Evolutionary conservation across 106 monocot genomes (phyloP), one percentile per base, ranked within the genome.

Genomic region (Acorus calamus): DNA sequence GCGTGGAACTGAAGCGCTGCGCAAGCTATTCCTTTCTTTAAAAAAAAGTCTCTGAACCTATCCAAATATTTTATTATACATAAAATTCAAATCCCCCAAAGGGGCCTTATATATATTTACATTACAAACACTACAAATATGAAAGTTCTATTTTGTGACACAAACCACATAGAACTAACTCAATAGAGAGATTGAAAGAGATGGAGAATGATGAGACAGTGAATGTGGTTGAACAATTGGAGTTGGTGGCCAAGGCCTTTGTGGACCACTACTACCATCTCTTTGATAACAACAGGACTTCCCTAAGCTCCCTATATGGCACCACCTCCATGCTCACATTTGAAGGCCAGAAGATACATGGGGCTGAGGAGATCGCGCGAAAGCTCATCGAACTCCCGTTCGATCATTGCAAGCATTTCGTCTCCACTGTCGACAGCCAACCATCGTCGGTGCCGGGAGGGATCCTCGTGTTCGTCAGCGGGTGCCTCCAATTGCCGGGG

Each of bases 261-360:
- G 86, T 86, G 42, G 82, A 79, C 3, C 79, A 86, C 76, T 86
- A 86, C 76, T 86, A 79, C 82, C 54, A 61, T 45, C 69, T 75
- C 48, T 86, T 86, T 51, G 82, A 86, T 59, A 70, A 73, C 10
- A 62, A 67, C 70, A 56, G 82, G 0, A 42, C 64, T 6, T 52
- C 76, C 6, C 73, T 86, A 1, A 58, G 62, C 7, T 7, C 66
- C 10, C 76, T 82, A 10, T 82, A 86, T 70, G 46, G 62, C 55
- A 44, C 10, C 10, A 62, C 75, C 28, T 86, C 82, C 63, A 73
- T 82, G 67, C 86, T 86, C 63, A 76, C 86, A 41, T 87, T 87
- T 55, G 86, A 87, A 53, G 86, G 86, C 1, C 81, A 82, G 66
- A 68, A 54, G 49, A 42, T 71, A 6, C 50, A 43, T n/a, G 85